Percentiles rank a stretch among this genome's conserved stretches.
Evolutionary conservation across 306 rosid species (phyloP).

Genomic region (Dryas drummondii): DNA sequence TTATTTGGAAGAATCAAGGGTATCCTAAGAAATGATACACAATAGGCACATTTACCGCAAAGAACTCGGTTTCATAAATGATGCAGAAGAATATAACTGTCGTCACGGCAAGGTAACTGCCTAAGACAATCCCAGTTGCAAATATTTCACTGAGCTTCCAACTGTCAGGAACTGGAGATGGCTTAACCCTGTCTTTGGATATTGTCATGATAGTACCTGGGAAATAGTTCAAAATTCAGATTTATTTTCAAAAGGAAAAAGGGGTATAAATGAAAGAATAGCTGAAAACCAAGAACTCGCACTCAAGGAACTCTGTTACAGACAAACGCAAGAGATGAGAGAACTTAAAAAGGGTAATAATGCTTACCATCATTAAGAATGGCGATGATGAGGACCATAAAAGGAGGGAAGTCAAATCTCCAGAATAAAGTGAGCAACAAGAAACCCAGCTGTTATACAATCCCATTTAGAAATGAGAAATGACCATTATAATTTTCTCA

Average conservation of each 20-base stretch:
- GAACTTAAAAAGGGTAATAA: neutral
- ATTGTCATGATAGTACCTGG: conserved; percentile 25
- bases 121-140: conserved; percentile 23
- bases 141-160: conserved; percentile 27
- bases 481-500: neutral
- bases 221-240: neutral
- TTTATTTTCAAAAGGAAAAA: neutral
- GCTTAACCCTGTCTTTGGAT: conserved; percentile 27
- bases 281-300: neutral
- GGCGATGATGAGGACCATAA: conserved; percentile 26
- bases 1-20: neutral
- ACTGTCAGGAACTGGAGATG: conserved; percentile 26
- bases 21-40: neutral
- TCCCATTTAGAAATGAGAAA: conserved; percentile 2
- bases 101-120: conserved; percentile 20
- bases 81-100: conserved; percentile 17
- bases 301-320: neutral
- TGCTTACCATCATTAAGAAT: conserved; percentile 24
- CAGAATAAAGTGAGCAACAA: conserved; percentile 19
- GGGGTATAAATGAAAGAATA: neutral
- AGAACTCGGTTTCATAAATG: conserved; percentile 6
- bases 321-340: neutral
- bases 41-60: neutral
- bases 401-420: conserved; percentile 23
- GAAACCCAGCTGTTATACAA: conserved; percentile 22